Evolutionary conservation across 1,139 yeast genomes (phyloP).

Genomic region (Lodderomyces parapsilosis): DNA sequence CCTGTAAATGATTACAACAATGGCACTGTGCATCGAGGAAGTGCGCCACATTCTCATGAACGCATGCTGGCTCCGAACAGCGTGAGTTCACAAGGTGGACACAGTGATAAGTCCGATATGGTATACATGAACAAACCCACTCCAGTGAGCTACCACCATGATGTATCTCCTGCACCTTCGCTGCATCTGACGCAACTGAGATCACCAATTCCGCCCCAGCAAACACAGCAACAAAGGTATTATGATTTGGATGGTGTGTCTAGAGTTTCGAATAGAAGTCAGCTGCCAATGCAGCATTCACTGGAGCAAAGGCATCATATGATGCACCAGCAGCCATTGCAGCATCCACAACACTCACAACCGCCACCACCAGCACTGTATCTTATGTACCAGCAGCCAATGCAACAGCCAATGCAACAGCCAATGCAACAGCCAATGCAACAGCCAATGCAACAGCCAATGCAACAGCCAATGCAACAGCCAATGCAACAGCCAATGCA

Average conservation of each 20-base stretch:
- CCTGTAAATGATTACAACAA: neutral
- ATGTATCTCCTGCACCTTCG: neutral
- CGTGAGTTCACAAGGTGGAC: neutral
- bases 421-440: conserved; percentile 4
- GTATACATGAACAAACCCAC: neutral
- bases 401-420: conserved; percentile 1
- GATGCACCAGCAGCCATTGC: no score
- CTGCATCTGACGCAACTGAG: neutral
- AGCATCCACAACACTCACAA: no score
- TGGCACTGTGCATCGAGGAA: neutral
- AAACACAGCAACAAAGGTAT: neutral
- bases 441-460: conserved; percentile 6
- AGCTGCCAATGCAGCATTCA: conserved; percentile 1
- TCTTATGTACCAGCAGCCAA: no score
- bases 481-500: conserved; percentile 10
- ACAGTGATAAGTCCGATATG: neutral
- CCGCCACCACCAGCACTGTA: no score
- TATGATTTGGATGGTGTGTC: neutral
- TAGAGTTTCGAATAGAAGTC: neutral
- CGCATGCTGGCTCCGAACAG: neutral
- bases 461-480: conserved; percentile 7
- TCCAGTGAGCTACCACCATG: neutral
- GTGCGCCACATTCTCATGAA: neutral
- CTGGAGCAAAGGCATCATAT: no score
- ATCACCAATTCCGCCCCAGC: no score